Percentiles rank a stretch among this genome's conserved stretches.
These are phyloP conservation scores for Daedaleopsis sinensis DNA, from an alignment of 768 basidiomycete genomes.

Conservation along the genomic window DNA sequence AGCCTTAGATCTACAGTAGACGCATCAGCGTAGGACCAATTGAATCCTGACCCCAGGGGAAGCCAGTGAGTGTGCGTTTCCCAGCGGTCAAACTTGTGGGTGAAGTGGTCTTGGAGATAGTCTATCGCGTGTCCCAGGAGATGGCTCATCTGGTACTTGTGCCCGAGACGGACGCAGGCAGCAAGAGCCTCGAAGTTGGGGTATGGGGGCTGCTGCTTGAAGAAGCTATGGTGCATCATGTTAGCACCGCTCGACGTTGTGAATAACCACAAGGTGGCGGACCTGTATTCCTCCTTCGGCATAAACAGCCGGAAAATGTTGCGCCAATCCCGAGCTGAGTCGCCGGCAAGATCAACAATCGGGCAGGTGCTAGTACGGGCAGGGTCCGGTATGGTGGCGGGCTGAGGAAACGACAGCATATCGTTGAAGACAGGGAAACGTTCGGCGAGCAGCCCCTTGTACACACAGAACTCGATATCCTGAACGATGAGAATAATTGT, in stretches of 20 bases:
- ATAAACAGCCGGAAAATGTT: background rate
- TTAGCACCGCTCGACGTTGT: background rate
- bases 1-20: too few species aligned
- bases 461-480: constrained; percentile 27
- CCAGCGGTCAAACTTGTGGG: background rate
- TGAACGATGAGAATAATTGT: constrained; percentile 28
- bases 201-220: background rate
- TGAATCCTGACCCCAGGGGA: too few species aligned
- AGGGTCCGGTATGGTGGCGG: background rate
- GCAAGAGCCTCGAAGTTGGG: background rate
- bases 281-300: background rate
- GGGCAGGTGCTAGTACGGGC: background rate
- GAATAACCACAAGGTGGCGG: background rate
- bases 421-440: constrained; percentile 27
- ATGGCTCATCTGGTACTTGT: constrained; percentile 18
- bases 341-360: background rate
- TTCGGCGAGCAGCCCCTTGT: constrained; percentile 24
- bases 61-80: too few species aligned
- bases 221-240: background rate
- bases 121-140: constrained; percentile 4
- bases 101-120: constrained; percentile 9
- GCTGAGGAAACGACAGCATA: constrained; percentile 27
- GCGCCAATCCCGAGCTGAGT: background rate
- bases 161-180: constrained; percentile 11
- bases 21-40: background rate